These are phyloP conservation scores for Cylindrodendrum hubeiense DNA, from an alignment of 2,329 filamentous ascomycete genomes.

Conservation along the genomic window DNA sequence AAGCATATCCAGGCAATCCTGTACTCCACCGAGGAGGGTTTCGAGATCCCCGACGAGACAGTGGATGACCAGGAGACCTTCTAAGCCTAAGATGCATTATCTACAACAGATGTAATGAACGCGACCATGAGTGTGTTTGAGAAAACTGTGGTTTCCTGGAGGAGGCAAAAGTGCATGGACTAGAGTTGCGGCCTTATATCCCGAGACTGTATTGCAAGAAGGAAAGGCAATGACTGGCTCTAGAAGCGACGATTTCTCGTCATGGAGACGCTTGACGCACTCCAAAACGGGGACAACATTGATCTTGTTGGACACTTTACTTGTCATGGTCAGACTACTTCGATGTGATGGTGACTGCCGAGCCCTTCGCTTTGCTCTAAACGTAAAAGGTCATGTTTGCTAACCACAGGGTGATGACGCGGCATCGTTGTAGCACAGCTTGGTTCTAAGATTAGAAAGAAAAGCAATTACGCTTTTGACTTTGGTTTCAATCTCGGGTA, in stretches of 20 bases:
- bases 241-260: slow-evolving; percentile 41
- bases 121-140: slow-evolving; percentile 42
- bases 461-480: neutral
- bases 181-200: slow-evolving; percentile 44
- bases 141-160: slow-evolving; percentile 30
- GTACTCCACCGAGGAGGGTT: slow-evolving; percentile 95
- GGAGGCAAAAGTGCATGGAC: slow-evolving; percentile 39
- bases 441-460: neutral
- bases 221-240: slow-evolving; percentile 33
- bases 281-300: slow-evolving; percentile 23
- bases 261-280: slow-evolving; percentile 16
- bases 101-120: slow-evolving; percentile 39
- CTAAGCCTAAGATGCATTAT: slow-evolving; percentile 51
- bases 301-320: slow-evolving; percentile 33
- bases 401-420: neutral
- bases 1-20: slow-evolving; percentile 97
- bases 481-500: neutral
- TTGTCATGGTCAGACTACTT: slow-evolving; percentile 2
- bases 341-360: slow-evolving; percentile 3
- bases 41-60: slow-evolving; percentile 87
- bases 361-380: slow-evolving; percentile 2
- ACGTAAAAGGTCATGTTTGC: neutral
- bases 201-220: slow-evolving; percentile 33
- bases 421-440: neutral
- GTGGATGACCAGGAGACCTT: slow-evolving; percentile 86